Evolutionary conservation across 495 filamentous ascomycete genomes (phyloP), one percentile per base, ranked within the genome.

Genomic region (Lichenothelia convexa): DNA sequence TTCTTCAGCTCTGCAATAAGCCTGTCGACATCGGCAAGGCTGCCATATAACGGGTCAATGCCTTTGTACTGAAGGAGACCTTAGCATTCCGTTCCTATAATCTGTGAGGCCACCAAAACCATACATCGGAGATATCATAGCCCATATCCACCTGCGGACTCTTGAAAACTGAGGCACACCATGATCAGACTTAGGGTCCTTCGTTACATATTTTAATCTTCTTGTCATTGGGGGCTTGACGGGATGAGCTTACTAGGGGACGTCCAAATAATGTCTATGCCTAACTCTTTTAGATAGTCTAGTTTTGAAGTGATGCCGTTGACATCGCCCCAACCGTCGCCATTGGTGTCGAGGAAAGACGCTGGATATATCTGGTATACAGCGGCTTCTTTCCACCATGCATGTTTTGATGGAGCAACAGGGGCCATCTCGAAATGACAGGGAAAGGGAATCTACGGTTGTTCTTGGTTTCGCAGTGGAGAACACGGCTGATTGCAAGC

Each of bases 31-130:
- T 75, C 70, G 16, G 55, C 48, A 3, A 70, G 54, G 1, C 65
- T 68, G 7, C 70, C 70, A 40, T 73, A 75, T 2, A 56, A 55
- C 0, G 61, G 59, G 36, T 67, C 57, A 16, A 71, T 60, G 12
- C 55, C 42, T 20, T 49, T 46, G 38, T 51, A 51, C 34, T 59
- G 53, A 17, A n/a, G n/a, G n/a, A n/a, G n/a, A n/a, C n/a, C n/a
- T n/a, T n/a, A n/a, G n/a, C n/a, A n/a, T n/a, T n/a, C n/a, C n/a
- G n/a, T n/a, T n/a, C n/a, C n/a, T n/a, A n/a, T n/a, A n/a, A n/a
- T n/a, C n/a, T n/a, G n/a, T n/a, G n/a, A n/a, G n/a, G n/a, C n/a
- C n/a, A n/a, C n/a, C n/a, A n/a, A n/a, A n/a, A n/a, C n/a, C n/a
- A n/a, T n/a, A n/a, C n/a, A 2, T 29, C 24, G 24, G 24, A 29